phyloP scores from a whole-genome alignment of 768 basidiomycete species.

The Mycena crocata region DNA sequence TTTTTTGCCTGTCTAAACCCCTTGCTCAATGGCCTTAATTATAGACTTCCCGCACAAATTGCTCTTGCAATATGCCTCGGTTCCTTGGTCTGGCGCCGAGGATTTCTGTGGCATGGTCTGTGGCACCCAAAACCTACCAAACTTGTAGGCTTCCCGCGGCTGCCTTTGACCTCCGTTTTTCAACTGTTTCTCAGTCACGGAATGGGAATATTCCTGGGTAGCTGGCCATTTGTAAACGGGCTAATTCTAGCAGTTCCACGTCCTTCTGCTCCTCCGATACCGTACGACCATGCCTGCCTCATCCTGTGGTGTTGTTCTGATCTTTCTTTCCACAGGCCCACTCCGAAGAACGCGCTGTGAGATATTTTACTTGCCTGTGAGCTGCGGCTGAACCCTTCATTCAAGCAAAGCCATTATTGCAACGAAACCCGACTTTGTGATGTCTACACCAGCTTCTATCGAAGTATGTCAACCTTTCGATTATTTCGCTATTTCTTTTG shows the following conservation, averaged over 20 bases:
- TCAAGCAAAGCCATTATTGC: neutral
- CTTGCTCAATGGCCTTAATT: neutral
- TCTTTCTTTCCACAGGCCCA: neutral
- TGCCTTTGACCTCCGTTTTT: neutral
- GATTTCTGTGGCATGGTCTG: conserved; percentile 17
- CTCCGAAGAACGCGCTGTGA: conserved; percentile 17
- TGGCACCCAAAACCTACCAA: neutral
- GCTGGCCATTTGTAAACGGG: conserved; percentile 9
- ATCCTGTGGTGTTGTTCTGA: neutral
- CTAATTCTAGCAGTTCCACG: conserved; percentile 7
- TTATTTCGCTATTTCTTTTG: neutral
- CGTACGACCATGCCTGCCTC: neutral
- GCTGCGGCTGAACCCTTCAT: neutral
- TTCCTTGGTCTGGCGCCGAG: conserved; percentile 1
- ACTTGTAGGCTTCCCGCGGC: neutral
- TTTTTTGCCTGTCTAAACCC: neutral
- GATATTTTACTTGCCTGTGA: neutral
- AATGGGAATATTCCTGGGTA: conserved; percentile 1
- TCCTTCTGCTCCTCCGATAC: conserved; percentile 4
- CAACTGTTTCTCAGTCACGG: conserved; percentile 2
- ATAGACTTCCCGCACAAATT: conserved; percentile 21
- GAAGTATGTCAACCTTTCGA: neutral
- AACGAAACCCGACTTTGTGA: conserved; percentile 10
- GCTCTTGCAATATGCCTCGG: conserved; percentile 1
- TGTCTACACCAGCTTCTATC: conserved; percentile 2